Conservation (phyloP, 441 rosid species). For the Gossypium schwendimanii region DNA sequence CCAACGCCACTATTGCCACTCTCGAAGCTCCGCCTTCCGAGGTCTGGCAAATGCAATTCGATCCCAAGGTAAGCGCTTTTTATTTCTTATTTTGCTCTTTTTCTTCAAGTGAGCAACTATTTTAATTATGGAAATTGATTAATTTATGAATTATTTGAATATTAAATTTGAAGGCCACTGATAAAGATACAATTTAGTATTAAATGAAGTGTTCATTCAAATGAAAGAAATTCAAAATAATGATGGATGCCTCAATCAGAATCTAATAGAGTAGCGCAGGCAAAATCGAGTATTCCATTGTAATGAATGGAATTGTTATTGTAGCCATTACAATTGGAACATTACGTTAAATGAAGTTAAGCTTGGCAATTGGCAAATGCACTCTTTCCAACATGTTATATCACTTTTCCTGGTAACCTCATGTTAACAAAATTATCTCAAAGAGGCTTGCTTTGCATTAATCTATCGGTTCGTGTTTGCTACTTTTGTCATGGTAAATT, state of each 20-base stretch:
- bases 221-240: background rate
- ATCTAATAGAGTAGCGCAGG: background rate
- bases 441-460: background rate
- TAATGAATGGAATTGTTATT: background rate
- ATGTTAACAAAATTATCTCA: background rate
- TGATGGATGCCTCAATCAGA: background rate
- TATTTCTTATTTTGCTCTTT: background rate
- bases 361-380: background rate
- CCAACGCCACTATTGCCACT: slow-evolving; percentile 77
- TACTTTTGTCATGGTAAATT: background rate
- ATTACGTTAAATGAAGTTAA: background rate
- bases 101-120: too few relatives aligned
- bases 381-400: background rate
- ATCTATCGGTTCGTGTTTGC: background rate
- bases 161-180: background rate
- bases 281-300: background rate
- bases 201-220: background rate
- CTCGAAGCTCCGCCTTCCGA: slow-evolving; percentile 96
- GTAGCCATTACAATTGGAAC: background rate
- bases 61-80: slow-evolving; percentile 43
- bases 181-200: background rate
- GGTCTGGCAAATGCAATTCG: slow-evolving; percentile 90
- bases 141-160: background rate
- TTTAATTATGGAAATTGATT: background rate
- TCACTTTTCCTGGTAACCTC: background rate